phyloP scores from a whole-genome alignment of 1,284 basidiomycete genomes.

The Takashimella tepidaria region DNA sequence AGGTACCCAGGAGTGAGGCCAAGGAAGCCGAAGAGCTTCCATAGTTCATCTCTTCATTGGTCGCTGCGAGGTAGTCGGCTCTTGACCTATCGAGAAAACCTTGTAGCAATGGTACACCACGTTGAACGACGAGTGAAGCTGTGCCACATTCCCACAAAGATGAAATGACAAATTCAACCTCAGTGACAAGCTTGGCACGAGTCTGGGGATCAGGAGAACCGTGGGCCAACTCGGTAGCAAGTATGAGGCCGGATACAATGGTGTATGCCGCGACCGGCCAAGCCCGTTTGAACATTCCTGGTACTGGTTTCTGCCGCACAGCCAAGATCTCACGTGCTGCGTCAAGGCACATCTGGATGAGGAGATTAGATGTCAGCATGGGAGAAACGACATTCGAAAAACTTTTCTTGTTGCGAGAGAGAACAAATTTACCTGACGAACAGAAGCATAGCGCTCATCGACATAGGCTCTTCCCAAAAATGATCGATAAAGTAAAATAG shows the following conservation, averaged over 20 bases:
- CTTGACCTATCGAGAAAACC: slow-evolving; percentile 15
- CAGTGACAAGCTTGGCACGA: slow-evolving; percentile 12
- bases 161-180: slow-evolving; percentile 15
- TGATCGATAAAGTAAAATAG: slow-evolving; percentile 18
- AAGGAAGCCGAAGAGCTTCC: background rate
- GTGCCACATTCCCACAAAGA: slow-evolving; percentile 17
- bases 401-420: too few species aligned
- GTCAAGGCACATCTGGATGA: slow-evolving; percentile 23
- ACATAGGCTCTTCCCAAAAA: slow-evolving; percentile 24
- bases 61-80: background rate
- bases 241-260: slow-evolving; percentile 24
- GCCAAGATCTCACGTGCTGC: slow-evolving; percentile 24
- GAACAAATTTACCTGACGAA: slow-evolving; percentile 13
- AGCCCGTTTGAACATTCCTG: slow-evolving; percentile 28
- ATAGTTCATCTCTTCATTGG: background rate
- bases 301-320: slow-evolving; percentile 20
- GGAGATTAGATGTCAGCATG: background rate
- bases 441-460: slow-evolving; percentile 25
- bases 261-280: slow-evolving; percentile 31
- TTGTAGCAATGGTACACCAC: slow-evolving; percentile 13
- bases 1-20: background rate
- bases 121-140: slow-evolving; percentile 19
- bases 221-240: slow-evolving; percentile 26
- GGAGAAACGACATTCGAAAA: background rate
- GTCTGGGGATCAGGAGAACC: slow-evolving; percentile 15